Conservation (phyloP, 2,329 filamentous ascomycete species). For the Mycocentrospora acerina region DNA sequence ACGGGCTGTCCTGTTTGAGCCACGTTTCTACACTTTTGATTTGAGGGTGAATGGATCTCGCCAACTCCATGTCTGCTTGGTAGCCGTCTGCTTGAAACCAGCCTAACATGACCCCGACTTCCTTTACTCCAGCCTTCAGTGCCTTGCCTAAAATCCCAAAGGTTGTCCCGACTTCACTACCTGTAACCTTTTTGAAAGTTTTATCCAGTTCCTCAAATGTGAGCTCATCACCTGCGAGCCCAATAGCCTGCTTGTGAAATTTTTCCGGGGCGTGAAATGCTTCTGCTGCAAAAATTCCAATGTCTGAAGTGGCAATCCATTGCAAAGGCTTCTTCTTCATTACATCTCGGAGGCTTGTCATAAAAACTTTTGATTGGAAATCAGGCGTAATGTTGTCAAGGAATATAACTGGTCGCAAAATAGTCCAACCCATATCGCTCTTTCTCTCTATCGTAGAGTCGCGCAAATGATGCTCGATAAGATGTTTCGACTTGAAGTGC, state of each 20-base stretch:
- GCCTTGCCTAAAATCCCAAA: background rate
- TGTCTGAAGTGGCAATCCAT: constrained; percentile 44
- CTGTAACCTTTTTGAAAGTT: too few relatives aligned
- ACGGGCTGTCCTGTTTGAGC: too few relatives aligned
- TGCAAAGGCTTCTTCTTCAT: constrained; percentile 40
- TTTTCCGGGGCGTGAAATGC: constrained; percentile 50
- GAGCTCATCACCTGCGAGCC: constrained; percentile 54
- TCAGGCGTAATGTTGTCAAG: constrained; percentile 56
- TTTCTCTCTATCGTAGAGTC: constrained; percentile 27
- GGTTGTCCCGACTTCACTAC: too few relatives aligned
- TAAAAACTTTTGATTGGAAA: constrained; percentile 50
- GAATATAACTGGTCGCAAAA: constrained; percentile 62
- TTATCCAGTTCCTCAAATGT: too few relatives aligned
- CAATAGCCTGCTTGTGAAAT: constrained; percentile 45
- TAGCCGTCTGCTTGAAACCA: too few relatives aligned
- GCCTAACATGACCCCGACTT: too few relatives aligned
- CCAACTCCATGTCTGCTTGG: too few relatives aligned
- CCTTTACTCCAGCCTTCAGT: background rate
- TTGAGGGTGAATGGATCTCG: too few relatives aligned
- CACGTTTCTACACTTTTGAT: too few relatives aligned
- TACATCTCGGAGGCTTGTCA: constrained; percentile 42
- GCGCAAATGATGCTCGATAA: constrained; percentile 61
- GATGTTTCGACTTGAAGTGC: constrained; percentile 62
- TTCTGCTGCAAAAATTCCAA: constrained; percentile 51
- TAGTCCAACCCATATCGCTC: constrained; percentile 61